These are phyloP conservation scores for Musa troglodytarum DNA, from an alignment of 176 grass and related monocot species.

Conservation along the genomic window DNA sequence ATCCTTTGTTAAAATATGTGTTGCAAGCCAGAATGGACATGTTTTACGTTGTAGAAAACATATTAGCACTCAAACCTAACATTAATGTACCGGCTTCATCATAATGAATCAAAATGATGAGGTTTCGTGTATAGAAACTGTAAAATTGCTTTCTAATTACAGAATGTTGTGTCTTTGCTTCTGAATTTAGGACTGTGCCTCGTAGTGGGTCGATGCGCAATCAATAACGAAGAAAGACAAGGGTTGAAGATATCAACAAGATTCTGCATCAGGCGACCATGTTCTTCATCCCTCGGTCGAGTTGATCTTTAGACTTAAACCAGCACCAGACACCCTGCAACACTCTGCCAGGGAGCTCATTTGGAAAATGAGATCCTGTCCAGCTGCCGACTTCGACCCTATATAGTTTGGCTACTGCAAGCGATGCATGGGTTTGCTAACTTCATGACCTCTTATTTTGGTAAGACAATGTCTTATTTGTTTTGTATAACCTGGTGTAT, in stretches of 20 bases:
- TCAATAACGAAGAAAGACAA: background rate
- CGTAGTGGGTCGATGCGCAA: slow-evolving; percentile 3
- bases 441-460: background rate
- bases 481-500: slow-evolving; percentile 7
- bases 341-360: slow-evolving; percentile 2
- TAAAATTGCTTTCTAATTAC: background rate
- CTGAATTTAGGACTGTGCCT: background rate
- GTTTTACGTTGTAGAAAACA: too few relatives aligned
- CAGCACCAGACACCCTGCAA: background rate
- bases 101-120: too few relatives aligned
- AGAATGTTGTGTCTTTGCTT: background rate
- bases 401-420: background rate
- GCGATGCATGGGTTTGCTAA: slow-evolving; percentile 13
- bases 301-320: background rate
- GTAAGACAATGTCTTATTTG: slow-evolving; percentile 3
- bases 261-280: background rate
- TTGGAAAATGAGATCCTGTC: background rate
- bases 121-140: background rate
- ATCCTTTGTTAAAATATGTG: too few relatives aligned
- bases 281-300: background rate
- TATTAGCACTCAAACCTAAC: too few relatives aligned
- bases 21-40: too few relatives aligned
- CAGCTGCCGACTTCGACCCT: background rate
- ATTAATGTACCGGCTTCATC: too few relatives aligned
- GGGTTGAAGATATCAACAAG: background rate